These are phyloP conservation scores for Ganoderma boninense DNA, from an alignment of 1,284 basidiomycete species.

Conservation along the genomic window DNA sequence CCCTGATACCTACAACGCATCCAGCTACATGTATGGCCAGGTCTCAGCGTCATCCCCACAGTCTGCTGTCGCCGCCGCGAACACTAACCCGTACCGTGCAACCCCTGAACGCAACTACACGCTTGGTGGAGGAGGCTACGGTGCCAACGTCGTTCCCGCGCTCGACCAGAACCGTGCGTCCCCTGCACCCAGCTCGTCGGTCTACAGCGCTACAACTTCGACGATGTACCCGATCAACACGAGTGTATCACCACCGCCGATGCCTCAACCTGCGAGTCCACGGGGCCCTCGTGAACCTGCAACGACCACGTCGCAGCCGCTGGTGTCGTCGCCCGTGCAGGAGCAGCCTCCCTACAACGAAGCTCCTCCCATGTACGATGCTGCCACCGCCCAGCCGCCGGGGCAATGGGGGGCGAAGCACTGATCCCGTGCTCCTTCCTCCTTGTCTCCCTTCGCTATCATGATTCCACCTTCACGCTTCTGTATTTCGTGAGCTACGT, in stretches of 20 bases:
- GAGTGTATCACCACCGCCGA: constrained; percentile 18
- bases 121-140: constrained; percentile 65
- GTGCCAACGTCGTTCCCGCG: constrained; percentile 52
- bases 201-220: constrained; percentile 30
- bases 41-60: constrained; percentile 29
- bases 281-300: constrained; percentile 30
- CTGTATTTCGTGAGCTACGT: background rate
- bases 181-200: constrained; percentile 31
- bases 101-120: constrained; percentile 61
- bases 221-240: constrained; percentile 37
- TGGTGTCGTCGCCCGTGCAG: constrained; percentile 32
- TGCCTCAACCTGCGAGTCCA: constrained; percentile 31
- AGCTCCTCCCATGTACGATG: constrained; percentile 70
- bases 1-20: constrained; percentile 50
- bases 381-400: constrained; percentile 53
- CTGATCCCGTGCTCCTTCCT: constrained; percentile 18
- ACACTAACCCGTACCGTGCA: constrained; percentile 39
- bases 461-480: background rate
- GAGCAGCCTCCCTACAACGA: constrained; percentile 53
- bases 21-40: constrained; percentile 39
- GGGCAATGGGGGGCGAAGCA: constrained; percentile 60
- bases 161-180: constrained; percentile 30
- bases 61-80: constrained; percentile 30
- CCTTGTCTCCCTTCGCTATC: background rate
- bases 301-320: constrained; percentile 18